Percentiles rank a stretch among this genome's conserved stretches.
Conservation (phyloP, 2,329 filamentous ascomycete species). For the Parasarocladium wereldwijsianum region DNA sequence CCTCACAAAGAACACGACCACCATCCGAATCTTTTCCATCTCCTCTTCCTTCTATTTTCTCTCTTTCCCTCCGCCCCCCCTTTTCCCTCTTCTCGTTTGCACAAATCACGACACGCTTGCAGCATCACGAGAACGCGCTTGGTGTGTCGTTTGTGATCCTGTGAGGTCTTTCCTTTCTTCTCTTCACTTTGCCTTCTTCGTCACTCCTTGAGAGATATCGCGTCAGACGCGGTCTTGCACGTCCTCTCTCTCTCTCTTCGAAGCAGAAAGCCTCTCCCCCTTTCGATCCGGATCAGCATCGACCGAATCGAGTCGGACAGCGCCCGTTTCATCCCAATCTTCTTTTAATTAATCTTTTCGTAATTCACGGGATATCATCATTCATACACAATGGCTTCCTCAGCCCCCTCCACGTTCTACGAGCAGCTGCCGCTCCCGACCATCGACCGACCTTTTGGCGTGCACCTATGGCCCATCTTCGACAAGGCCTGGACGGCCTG, state of each 20-base stretch:
- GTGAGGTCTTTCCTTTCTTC: conserved; percentile 14
- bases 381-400: neutral
- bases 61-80: conserved; percentile 12
- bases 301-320: no score
- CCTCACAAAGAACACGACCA: neutral
- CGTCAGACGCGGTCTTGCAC: neutral
- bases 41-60: conserved; percentile 1
- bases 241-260: neutral
- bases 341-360: neutral
- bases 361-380: neutral
- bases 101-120: no score
- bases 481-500: conserved; percentile 66
- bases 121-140: no score
- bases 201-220: neutral
- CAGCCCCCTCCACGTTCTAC: conserved; percentile 29
- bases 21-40: neutral
- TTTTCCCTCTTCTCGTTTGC: no score
- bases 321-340: no score
- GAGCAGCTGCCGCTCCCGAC: conserved; percentile 55
- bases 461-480: conserved; percentile 90
- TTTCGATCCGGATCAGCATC: no score
- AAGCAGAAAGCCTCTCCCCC: neutral
- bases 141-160: no score
- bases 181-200: neutral
- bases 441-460: conserved; percentile 81